Conservation (phyloP, 2,329 filamentous ascomycete species). For the Alternaria sp. region DNA sequence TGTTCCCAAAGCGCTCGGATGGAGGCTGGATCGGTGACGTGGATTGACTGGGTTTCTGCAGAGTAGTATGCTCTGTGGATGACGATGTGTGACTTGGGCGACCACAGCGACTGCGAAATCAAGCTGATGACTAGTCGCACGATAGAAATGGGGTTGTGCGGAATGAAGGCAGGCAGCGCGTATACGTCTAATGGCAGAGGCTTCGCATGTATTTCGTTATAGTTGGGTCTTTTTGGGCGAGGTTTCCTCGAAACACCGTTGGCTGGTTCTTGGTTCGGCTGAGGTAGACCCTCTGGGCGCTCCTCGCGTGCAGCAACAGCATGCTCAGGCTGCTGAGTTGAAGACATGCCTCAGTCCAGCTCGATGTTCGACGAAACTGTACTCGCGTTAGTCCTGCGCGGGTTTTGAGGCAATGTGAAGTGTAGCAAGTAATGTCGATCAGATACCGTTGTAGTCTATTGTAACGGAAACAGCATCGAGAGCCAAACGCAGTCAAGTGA, state of each 20-base stretch:
- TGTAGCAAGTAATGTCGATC: slow-evolving; percentile 20
- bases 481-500: slow-evolving; percentile 39
- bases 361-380: slow-evolving; percentile 17
- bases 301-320: slow-evolving; percentile 9
- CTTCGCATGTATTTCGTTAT: slow-evolving; percentile 77
- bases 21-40: slow-evolving; percentile 77
- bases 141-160: slow-evolving; percentile 88
- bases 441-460: slow-evolving; percentile 52
- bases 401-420: neutral
- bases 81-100: slow-evolving; percentile 68
- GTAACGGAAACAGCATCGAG: slow-evolving; percentile 42
- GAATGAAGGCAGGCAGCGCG: slow-evolving; percentile 85
- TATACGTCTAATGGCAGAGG: slow-evolving; percentile 82
- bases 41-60: slow-evolving; percentile 79
- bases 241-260: slow-evolving; percentile 31
- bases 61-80: slow-evolving; percentile 80
- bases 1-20: slow-evolving; percentile 90
- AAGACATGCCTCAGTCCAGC: slow-evolving; percentile 20
- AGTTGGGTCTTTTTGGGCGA: slow-evolving; percentile 58
- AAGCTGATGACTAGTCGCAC: slow-evolving; percentile 80
- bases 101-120: slow-evolving; percentile 72
- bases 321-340: slow-evolving; percentile 13
- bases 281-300: slow-evolving; percentile 10
- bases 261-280: slow-evolving; percentile 18
- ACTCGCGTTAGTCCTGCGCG: slow-evolving; percentile 12